Base-by-base conservation (phyloP, 2,329 filamentous ascomycete genomes). In the Penicillium sp. region DNA sequence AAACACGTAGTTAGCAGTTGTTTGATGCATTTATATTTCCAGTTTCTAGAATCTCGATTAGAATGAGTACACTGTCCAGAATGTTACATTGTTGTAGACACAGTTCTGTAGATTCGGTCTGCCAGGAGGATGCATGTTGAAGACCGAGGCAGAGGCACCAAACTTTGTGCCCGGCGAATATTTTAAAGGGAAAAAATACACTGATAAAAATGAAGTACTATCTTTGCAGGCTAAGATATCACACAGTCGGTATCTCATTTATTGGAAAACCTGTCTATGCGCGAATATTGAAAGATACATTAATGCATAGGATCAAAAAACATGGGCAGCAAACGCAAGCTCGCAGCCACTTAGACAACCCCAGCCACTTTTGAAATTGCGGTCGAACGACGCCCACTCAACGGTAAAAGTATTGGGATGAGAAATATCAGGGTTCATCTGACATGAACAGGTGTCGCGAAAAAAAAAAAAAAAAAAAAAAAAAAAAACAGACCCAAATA, bases 231-330 rank as follows among this genome's bases (percentile, higher is more conserved):
- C 29, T 44, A 4, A 12, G 37, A 40, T 29, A 28, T 27, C 33
- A 9, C 28, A 37, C 15, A 42, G 6, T 39, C 43, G 40, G 49
- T 50, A 56, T 55, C 37, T 48, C 37, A 44, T 56, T 56, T 47
- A 39, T 42, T 29, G 43, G 31, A 45, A 50, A 28, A 39, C 44
- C 44, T 50, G 40, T 53, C 46, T 51, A 57, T 57, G 32, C n/a
- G 44, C 20, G 15, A 44, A 23, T 24, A 27, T 28, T 46, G 29
- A 47, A 40, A 50, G 38, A 38, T 15, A 47, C 37, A 44, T 20
- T 41, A 46, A 49, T 57, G 51, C 53, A 53, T 24, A 45, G 51
- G 46, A 35, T 12, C 43, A 40, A 42, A 27, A 41, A 47, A 35
- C 32, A 37, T 31, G 20, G 25, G 9, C 35, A 35, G 43, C 38